phyloP scores from a whole-genome alignment of 140 eudicot genomes.

The Stevia rebaudiana region DNA sequence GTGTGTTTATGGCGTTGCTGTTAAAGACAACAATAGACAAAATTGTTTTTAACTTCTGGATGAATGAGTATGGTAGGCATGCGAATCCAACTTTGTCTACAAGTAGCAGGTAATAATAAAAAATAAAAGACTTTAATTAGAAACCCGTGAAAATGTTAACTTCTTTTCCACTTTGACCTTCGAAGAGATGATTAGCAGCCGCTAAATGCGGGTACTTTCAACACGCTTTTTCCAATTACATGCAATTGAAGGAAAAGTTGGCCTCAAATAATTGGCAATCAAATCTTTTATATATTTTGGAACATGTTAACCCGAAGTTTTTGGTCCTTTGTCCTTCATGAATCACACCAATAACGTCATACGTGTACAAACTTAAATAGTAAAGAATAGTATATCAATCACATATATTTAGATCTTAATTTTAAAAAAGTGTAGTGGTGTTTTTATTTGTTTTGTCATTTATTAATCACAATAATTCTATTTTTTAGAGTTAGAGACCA shows the following conservation, averaged over 20 bases:
- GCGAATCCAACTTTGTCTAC: neutral
- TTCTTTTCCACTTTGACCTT: conserved; percentile 1
- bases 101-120: neutral
- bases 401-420: too few species aligned
- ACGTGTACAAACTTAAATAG: too few species aligned
- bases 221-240: neutral
- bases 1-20: too few species aligned
- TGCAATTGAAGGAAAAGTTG: too few species aligned
- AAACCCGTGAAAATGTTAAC: neutral
- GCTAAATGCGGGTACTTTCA: neutral
- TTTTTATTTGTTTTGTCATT: too few species aligned
- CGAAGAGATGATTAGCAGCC: neutral
- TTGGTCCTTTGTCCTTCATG: too few species aligned
- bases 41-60: neutral
- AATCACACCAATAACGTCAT: too few species aligned
- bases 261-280: neutral
- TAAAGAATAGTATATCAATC: too few species aligned
- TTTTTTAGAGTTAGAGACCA: too few species aligned
- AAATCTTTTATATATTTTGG: neutral
- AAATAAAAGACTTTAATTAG: neutral
- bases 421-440: too few species aligned
- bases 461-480: too few species aligned
- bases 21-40: too few species aligned
- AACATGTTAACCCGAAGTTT: neutral
- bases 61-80: conserved; percentile 5